phyloP scores from a whole-genome alignment of 768 basidiomycete species.

The Mycena epipterygia region DNA sequence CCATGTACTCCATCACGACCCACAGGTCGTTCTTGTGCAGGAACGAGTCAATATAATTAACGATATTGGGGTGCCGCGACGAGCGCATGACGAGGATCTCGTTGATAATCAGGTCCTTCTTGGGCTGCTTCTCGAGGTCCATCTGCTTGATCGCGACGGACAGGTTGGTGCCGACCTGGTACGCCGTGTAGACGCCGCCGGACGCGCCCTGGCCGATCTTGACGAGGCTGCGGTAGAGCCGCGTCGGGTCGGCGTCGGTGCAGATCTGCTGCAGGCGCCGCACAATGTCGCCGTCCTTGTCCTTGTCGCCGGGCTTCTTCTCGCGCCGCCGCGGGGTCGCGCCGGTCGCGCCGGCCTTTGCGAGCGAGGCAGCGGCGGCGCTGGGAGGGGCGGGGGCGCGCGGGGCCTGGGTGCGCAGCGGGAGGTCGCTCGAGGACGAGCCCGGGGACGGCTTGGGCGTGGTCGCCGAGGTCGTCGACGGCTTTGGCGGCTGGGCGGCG shows the following conservation, averaged over 20 bases:
- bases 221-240: conserved; percentile 90
- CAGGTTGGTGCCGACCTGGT: conserved; percentile 94
- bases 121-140: conserved; percentile 99
- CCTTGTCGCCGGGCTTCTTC: conserved; percentile 86
- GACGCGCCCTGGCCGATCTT: conserved; percentile 99
- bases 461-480: conserved; percentile 47
- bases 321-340: conserved; percentile 89
- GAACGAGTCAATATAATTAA: conserved; percentile 99
- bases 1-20: conserved; percentile 99
- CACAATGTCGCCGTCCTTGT: conserved; percentile 90
- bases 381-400: conserved; percentile 57
- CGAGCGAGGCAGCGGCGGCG: conserved; percentile 73
- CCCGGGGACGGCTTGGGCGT: conserved; percentile 67
- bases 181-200: conserved; percentile 98
- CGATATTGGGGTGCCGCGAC: conserved; percentile 97
- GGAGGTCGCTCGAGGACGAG: conserved; percentile 71
- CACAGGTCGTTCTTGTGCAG: conserved; percentile 97
- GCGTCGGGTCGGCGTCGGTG: conserved; percentile 97
- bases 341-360: conserved; percentile 74
- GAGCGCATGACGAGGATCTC: conserved; percentile 99
- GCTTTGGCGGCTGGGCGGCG: conserved; percentile 44
- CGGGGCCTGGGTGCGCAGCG: conserved; percentile 48
- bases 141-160: conserved; percentile 99
- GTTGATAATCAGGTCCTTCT: conserved; percentile 99
- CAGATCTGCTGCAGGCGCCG: conserved; percentile 94